A percentile compares a stretch with the other conserved stretches of the same genome.
Conservation (phyloP, 2,329 filamentous ascomycete species). For the Thermothelomyces thermophilus region DNA sequence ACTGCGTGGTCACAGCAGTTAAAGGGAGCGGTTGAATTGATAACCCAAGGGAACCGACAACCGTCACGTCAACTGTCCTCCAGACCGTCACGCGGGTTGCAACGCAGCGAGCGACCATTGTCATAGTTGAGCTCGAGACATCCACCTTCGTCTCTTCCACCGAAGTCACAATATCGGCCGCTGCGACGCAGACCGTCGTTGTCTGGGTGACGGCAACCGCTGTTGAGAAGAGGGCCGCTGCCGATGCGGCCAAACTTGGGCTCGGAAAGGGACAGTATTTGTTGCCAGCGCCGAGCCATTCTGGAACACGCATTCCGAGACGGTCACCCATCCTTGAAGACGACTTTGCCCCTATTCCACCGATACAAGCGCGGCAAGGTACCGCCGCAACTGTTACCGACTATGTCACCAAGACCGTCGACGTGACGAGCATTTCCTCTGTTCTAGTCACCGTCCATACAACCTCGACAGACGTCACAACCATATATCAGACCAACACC, state of each 20-base stretch:
- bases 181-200: conserved; percentile 21
- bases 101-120: conserved; percentile 22
- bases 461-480: conserved; percentile 19
- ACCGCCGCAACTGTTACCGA: conserved; percentile 12
- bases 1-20: neutral
- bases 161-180: conserved; percentile 20
- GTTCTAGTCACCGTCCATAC: conserved; percentile 13
- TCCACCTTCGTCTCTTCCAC: conserved; percentile 20
- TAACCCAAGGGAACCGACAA: conserved; percentile 14
- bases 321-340: no score
- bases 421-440: conserved; percentile 13
- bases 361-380: conserved; percentile 8
- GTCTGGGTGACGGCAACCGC: conserved; percentile 19
- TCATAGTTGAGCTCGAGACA: conserved; percentile 19
- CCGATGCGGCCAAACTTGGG: neutral
- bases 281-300: neutral
- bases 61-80: conserved; percentile 18
- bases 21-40: conserved; percentile 3
- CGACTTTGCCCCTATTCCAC: neutral
- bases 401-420: conserved; percentile 14
- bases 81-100: conserved; percentile 16
- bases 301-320: no score
- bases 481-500: conserved; percentile 19
- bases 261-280: neutral
- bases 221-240: conserved; percentile 9